Percentiles rank a stretch among this genome's conserved stretches.
Evolutionary conservation across 495 filamentous ascomycete species (phyloP).

Genomic region (Penicillium coprophilum): DNA sequence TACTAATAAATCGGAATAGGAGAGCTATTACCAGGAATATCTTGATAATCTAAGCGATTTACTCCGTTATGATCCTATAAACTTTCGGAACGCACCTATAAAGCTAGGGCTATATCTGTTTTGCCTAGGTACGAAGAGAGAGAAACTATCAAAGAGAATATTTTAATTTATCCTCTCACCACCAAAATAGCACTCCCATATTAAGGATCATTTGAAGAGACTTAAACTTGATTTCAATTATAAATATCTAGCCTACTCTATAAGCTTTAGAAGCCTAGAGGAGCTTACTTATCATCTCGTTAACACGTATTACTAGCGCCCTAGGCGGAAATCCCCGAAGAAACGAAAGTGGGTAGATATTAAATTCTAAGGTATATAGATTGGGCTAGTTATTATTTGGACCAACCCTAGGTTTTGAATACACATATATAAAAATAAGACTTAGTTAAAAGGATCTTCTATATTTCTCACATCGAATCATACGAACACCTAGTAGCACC

Average conservation of each 20-base stretch:
- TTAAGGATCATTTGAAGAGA: not conserved
- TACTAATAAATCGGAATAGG: slow-evolving; percentile 11
- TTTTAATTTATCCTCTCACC: not conserved
- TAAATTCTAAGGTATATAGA: not conserved
- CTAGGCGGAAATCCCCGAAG: not conserved
- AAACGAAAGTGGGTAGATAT: not conserved
- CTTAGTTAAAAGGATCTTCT: too few species aligned
- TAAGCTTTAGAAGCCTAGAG: not conserved
- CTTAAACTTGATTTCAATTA: not conserved
- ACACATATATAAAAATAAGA: too few species aligned
- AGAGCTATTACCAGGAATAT: slow-evolving; percentile 3
- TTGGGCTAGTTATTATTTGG: too few species aligned
- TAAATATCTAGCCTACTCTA: not conserved
- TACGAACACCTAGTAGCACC: too few species aligned
- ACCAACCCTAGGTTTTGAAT: too few species aligned
- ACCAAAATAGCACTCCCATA: not conserved
- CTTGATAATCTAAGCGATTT: slow-evolving; percentile 1
- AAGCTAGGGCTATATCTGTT: not conserved
- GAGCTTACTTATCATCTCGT: not conserved
- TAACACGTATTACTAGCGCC: not conserved
- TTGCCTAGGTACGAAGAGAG: not conserved
- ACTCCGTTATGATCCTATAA: not conserved
- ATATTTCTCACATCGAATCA: too few species aligned
- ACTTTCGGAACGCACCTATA: not conserved
- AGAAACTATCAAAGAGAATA: not conserved